Evolutionary conservation across 2,329 filamentous ascomycete species (phyloP).

Genomic region (Alternaria longipes): DNA sequence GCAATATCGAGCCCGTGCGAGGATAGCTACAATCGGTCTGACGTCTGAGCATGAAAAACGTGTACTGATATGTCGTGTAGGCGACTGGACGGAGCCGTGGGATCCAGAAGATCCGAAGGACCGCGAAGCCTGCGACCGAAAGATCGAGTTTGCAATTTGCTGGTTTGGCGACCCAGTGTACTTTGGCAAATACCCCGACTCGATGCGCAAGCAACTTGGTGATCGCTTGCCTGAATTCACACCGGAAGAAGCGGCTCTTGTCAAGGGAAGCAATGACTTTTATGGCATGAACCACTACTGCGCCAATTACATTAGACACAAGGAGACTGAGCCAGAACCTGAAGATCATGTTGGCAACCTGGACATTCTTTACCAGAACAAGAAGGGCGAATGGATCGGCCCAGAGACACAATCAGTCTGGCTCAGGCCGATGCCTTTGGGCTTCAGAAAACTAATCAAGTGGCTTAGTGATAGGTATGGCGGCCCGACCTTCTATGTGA

Average conservation of each 20-base stretch:
- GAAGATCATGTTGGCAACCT: slow-evolving; percentile 80
- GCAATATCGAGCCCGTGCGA: background rate
- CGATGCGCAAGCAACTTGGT: slow-evolving; percentile 83
- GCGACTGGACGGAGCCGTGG: slow-evolving; percentile 84
- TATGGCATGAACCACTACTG: slow-evolving; percentile 97
- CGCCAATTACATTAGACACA: slow-evolving; percentile 84
- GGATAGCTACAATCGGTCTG: background rate
- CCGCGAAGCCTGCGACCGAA: slow-evolving; percentile 78
- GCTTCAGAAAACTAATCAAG: slow-evolving; percentile 74
- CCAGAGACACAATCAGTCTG: slow-evolving; percentile 84
- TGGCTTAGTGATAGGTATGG: slow-evolving; percentile 74
- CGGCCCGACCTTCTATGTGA: slow-evolving; percentile 82
- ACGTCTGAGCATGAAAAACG: slow-evolving; percentile 6
- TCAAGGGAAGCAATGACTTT: slow-evolving; percentile 89
- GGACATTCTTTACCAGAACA: slow-evolving; percentile 75
- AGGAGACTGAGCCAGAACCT: slow-evolving; percentile 65
- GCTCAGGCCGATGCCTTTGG: slow-evolving; percentile 78
- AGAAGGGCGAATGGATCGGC: slow-evolving; percentile 77
- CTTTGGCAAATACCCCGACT: slow-evolving; percentile 82
- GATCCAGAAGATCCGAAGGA: slow-evolving; percentile 78
- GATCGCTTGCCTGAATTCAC: slow-evolving; percentile 79
- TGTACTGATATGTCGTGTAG: slow-evolving; percentile 49
- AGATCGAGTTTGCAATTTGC: slow-evolving; percentile 85
- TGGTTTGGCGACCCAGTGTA: slow-evolving; percentile 93
- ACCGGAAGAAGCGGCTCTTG: slow-evolving; percentile 73